These are phyloP conservation scores for Pterocarpus santalinus DNA, from an alignment of 306 rosid genomes.

Conservation along the genomic window DNA sequence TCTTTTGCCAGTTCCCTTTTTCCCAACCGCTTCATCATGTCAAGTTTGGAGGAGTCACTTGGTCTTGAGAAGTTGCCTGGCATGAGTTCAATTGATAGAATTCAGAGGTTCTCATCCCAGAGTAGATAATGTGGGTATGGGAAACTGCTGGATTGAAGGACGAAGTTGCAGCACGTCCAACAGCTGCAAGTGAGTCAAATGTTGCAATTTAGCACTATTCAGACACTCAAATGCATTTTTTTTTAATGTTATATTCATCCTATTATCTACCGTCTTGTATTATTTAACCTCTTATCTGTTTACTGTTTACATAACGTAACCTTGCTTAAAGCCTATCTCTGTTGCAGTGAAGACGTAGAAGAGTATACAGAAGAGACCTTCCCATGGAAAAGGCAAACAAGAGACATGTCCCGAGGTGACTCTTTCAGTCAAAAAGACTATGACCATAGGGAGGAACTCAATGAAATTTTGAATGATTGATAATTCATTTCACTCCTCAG, in stretches of 20 bases:
- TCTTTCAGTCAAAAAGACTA: slow-evolving; percentile 55
- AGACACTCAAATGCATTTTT: neutral
- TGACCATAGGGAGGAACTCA: slow-evolving; percentile 53
- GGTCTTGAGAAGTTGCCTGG: slow-evolving; percentile 90
- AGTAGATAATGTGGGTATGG: slow-evolving; percentile 70
- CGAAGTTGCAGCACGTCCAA: slow-evolving; percentile 83
- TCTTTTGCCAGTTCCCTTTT: slow-evolving; percentile 42
- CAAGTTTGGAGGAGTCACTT: slow-evolving; percentile 93
- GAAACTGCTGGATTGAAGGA: slow-evolving; percentile 81
- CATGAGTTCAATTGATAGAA: slow-evolving; percentile 78
- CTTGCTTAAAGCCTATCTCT: slow-evolving; percentile 2
- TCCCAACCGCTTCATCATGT: slow-evolving; percentile 62
- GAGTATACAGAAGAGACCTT: slow-evolving; percentile 61
- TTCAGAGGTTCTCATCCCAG: slow-evolving; percentile 81
- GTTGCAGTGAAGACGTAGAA: slow-evolving; percentile 71
- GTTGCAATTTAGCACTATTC: neutral
- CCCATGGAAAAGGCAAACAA: slow-evolving; percentile 79
- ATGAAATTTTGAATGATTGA: slow-evolving; percentile 52
- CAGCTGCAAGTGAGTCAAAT: slow-evolving; percentile 64
- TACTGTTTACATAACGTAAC: slow-evolving; percentile 25
- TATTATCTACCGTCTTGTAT: slow-evolving; percentile 1
- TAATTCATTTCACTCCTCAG: slow-evolving; percentile 53
- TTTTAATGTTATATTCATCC: neutral
- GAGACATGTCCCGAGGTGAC: slow-evolving; percentile 56
- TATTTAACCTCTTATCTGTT: neutral